Conservation (phyloP, 2,329 filamentous ascomycete species). For the Talaromyces amestolkiae region DNA sequence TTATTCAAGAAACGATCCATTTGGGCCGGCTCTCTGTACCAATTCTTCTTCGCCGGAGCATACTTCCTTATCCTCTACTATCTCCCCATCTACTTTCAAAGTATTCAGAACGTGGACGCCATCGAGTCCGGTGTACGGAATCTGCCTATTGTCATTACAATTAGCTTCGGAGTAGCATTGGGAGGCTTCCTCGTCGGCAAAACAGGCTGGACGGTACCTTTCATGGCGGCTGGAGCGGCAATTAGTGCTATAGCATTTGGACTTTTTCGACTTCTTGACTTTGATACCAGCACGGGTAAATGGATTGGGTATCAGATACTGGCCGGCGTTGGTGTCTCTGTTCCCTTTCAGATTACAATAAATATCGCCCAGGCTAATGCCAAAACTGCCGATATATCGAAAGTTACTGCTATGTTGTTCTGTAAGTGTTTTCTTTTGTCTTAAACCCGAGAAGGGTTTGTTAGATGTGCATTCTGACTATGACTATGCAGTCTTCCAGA, state of each 20-base stretch:
- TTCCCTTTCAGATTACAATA: conserved; percentile 25
- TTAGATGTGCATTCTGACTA: neutral
- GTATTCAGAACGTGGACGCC: conserved; percentile 25
- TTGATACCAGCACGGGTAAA: conserved; percentile 22
- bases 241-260: conserved; percentile 31
- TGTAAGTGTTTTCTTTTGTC: conserved; percentile 13
- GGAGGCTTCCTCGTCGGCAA: conserved; percentile 29
- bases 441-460: neutral
- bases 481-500: conserved; percentile 26
- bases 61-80: conserved; percentile 36
- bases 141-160: conserved; percentile 41
- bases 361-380: conserved; percentile 27
- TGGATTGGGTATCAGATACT: conserved; percentile 30
- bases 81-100: conserved; percentile 23
- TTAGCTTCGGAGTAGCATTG: conserved; percentile 27
- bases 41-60: conserved; percentile 35
- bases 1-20: conserved; percentile 40
- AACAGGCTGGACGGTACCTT: conserved; percentile 27
- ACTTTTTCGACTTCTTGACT: conserved; percentile 35
- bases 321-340: conserved; percentile 21
- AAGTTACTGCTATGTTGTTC: conserved; percentile 27
- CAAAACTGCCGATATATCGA: conserved; percentile 28
- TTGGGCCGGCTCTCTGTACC: conserved; percentile 30
- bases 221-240: conserved; percentile 29
- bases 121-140: conserved; percentile 40